Percentiles rank a stretch among this genome's conserved stretches.
Conservation (phyloP, 116 monocot genomes). For the Phalaenopsis hybrid region DNA sequence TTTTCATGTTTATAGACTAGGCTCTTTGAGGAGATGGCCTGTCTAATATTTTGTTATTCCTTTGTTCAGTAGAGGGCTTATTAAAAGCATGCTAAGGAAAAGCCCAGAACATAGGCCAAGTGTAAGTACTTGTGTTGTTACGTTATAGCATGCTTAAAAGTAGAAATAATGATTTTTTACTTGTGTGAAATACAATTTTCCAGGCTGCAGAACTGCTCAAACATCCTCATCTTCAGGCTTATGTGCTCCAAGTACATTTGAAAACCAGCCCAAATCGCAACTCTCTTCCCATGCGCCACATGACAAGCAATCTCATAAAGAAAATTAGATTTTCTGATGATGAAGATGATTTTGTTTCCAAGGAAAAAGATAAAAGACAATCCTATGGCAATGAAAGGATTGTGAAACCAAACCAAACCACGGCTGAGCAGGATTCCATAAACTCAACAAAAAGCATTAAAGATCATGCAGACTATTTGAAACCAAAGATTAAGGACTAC, state of each 20-base stretch:
- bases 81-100: constrained; percentile 95
- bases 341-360: constrained; percentile 29
- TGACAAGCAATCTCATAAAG: constrained; percentile 25
- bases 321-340: constrained; percentile 48
- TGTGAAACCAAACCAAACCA: constrained; percentile 29
- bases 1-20: neutral
- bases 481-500: constrained; percentile 36
- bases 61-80: constrained; percentile 66
- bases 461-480: constrained; percentile 29
- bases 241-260: constrained; percentile 65
- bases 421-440: constrained; percentile 22
- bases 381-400: constrained; percentile 43
- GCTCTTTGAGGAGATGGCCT: neutral
- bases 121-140: constrained; percentile 33
- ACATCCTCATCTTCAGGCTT: constrained; percentile 86
- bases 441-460: constrained; percentile 40
- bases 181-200: constrained; percentile 3
- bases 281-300: constrained; percentile 36
- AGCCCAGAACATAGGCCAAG: constrained; percentile 90
- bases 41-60: constrained; percentile 7
- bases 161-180: neutral
- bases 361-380: constrained; percentile 40
- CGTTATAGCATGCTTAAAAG: neutral
- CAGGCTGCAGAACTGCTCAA: constrained; percentile 86
- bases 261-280: constrained; percentile 48